Conservation (phyloP, 2,329 filamentous ascomycete species). For the Claviceps citrina region DNA sequence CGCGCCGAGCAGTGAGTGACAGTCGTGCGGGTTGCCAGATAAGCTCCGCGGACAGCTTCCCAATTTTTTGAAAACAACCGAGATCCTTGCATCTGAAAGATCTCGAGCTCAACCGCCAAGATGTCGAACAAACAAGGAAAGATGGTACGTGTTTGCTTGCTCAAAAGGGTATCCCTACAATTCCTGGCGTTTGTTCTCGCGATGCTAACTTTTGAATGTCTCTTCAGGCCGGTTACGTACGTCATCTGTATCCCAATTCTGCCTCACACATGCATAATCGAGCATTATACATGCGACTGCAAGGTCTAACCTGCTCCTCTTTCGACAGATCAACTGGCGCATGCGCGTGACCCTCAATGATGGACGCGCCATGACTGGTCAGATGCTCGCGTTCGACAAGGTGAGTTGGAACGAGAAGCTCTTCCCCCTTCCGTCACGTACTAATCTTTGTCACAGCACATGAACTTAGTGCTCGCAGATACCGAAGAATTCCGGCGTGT, state of each 20-base stretch:
- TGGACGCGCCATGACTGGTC: slow-evolving; percentile 87
- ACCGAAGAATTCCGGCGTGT: slow-evolving; percentile 94
- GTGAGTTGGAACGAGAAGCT: slow-evolving; percentile 27
- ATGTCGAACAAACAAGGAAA: slow-evolving; percentile 80
- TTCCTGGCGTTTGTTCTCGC: slow-evolving; percentile 24
- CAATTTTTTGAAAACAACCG: slow-evolving; percentile 29
- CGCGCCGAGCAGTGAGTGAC: slow-evolving; percentile 26
- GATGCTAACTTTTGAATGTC: slow-evolving; percentile 41
- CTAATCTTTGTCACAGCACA: slow-evolving; percentile 50
- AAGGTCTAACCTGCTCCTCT: slow-evolving; percentile 4
- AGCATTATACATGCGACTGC: slow-evolving; percentile 16
- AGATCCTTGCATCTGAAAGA: slow-evolving; percentile 19
- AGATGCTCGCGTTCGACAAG: slow-evolving; percentile 98
- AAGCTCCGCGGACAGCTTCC: slow-evolving; percentile 21
- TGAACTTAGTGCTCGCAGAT: slow-evolving; percentile 97
- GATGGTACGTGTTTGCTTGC: slow-evolving; percentile 58
- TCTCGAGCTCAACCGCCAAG: slow-evolving; percentile 14
- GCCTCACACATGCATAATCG: not conserved
- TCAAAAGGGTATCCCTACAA: slow-evolving; percentile 21
- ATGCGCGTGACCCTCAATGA: slow-evolving; percentile 95
- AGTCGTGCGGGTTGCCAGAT: slow-evolving; percentile 24
- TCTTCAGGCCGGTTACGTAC: slow-evolving; percentile 54
- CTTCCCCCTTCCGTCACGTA: not conserved
- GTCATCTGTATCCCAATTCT: slow-evolving; percentile 19
- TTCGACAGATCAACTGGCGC: slow-evolving; percentile 83